Evolutionary conservation across 2,329 filamentous ascomycete species (phyloP), one percentile per base, ranked within the genome.

Genomic region (Alternaria burnsii): DNA sequence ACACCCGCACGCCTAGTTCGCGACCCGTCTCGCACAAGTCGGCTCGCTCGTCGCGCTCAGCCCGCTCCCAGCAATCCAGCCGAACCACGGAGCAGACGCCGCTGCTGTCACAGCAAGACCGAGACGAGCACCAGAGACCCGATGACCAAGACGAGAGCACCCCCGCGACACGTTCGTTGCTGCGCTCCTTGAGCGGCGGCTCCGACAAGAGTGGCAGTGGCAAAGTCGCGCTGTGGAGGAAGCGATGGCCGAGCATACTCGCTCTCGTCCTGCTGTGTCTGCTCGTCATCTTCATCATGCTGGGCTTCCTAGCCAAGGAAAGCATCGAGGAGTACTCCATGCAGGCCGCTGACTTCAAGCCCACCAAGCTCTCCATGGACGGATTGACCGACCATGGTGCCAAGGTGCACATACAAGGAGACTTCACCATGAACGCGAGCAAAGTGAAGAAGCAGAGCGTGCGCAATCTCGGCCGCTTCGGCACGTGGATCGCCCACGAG

Each of bases 311-410:
- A 55, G 87, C 91, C 0, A 94, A 94, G 2, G 88, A 90, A 16
- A 87, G 90, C 8, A 87, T 97, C 11, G 88, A 97, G 78, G 87
- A 92, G 74, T 99, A 99, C 78, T 92, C 91, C 50, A 90, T 94
- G 79, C 85, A 94, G 77, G 92, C 94, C 3, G 85, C 90, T 24
- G 88, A 94, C 18, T 87, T 99, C 67, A 88, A 94, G 73, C 92
- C 95, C 2, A 93, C 90, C 6, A 91, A 89, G 67, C 80, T 99
- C 20, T 93, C 93, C 2, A 88, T 99, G 61, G 91, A 95, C 71
- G 92, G 91, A 2, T 91, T 97, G 67, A 97, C 93, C 0, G 75
- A 87, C 8, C 85, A 89, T 59, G 94, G 95, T 12, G 87, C 97
- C 9, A 87, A 86, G 62, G 91, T 92, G 32, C 89, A 93, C 64